Base-by-base conservation (phyloP, 176 grass and related monocot species). In the Carex myosuroides region DNA sequence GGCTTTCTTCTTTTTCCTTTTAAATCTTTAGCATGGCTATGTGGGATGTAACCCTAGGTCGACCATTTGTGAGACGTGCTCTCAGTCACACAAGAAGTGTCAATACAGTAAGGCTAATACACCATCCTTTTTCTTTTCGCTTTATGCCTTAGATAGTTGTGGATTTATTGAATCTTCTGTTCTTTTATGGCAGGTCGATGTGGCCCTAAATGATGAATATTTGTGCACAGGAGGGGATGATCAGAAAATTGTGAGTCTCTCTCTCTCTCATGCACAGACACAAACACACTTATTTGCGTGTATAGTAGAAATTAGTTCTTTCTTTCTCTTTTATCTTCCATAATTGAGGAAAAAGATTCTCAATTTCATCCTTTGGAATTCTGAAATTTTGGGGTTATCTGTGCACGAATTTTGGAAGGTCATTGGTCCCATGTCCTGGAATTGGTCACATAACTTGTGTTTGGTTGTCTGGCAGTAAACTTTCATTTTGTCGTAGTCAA, bases 221-320 rank as follows among this genome's bases (percentile, higher is more conserved):
- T 87, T 98, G 63, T 92, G 91, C 81, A 95, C 96, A 64, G 91
- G 95, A 73, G 95, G 95, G 79, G 92, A 92, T 60, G 92, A 98
- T 71, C 89, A 98, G 88, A 98, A 95, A 93, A 83, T 98, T 89
- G 96, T 95, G 61, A 98, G 96, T 93, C 70, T 50, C 79, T 88
- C 18, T 86, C n/a, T 86, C 24, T 84, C 81, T 88, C 79, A 65
- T 75, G 50, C 37, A 71, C 53, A 63, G 11, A 3, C n/a, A 37
- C 56, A 85, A 35, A 42, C 57, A 76, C 60, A 83, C 54, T 80
- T 33, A 4, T 26, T 17, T 22, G 13, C 85, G 29, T 85, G 50
- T 24, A 70, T 21, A 12, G 18, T 48, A 70, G 35, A 5, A 70
- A 44, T 44, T 44, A 8, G 3, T 70, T 44, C 7, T 44, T 70